Conservation (phyloP, 2,329 filamentous ascomycete genomes). For the Paraphoma chrysanthemicola region DNA sequence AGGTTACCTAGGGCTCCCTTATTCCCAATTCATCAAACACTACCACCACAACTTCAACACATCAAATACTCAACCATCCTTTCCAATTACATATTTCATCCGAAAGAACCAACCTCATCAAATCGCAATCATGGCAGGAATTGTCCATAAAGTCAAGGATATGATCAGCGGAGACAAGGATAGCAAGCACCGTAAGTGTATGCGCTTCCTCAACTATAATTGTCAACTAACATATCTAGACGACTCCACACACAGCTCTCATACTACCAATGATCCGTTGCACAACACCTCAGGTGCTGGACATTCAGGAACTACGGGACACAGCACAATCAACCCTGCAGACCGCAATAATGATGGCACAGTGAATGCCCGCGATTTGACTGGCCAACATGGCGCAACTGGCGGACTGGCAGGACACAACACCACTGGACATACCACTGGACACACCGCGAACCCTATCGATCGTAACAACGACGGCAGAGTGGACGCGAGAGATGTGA, state of each 20-base stretch:
- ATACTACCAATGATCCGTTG: not conserved
- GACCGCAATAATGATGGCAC: conserved; percentile 3
- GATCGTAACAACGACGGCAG: conserved; percentile 4
- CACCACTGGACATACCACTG: not conserved
- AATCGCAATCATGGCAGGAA: conserved; percentile 1
- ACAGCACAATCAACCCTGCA: not conserved
- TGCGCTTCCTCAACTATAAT: not conserved
- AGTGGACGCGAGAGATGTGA: not conserved
- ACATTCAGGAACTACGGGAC: not conserved
- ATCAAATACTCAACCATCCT: not conserved
- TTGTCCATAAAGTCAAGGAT: conserved; percentile 4
- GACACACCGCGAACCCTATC: not conserved
- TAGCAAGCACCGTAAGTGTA: not conserved
- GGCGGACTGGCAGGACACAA: not conserved
- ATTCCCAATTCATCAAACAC: not conserved
- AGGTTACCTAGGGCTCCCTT: too few species aligned
- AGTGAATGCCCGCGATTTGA: not conserved
- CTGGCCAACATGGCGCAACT: conserved; percentile 1
- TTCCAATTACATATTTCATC: not conserved
- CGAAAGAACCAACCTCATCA: not conserved
- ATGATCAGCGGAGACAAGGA: conserved; percentile 2
- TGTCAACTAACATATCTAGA: not conserved
- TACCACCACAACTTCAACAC: not conserved
- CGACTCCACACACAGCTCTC: not conserved
- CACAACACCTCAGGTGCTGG: not conserved